A percentile compares a stretch with the other conserved stretches of the same genome.
Evolutionary conservation across 2,329 filamentous ascomycete genomes (phyloP).

Genomic region (Paecilomyces variotii): DNA sequence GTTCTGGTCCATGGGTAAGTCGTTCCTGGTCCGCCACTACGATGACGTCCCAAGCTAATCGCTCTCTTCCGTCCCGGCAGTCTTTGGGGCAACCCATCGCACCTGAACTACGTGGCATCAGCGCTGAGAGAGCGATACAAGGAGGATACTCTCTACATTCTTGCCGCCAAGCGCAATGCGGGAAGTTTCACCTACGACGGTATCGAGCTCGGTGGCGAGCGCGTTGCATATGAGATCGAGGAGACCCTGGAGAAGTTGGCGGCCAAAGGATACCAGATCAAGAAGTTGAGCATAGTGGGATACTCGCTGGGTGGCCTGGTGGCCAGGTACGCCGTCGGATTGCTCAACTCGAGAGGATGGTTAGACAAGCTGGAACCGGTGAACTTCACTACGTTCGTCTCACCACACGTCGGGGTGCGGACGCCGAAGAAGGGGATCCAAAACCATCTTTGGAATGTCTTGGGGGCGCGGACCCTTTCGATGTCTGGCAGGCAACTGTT

Average conservation of each 20-base stretch:
- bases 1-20: constrained; percentile 55
- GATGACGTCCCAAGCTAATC: constrained; percentile 7
- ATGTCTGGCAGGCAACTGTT: constrained; percentile 83
- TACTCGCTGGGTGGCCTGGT: constrained; percentile 87
- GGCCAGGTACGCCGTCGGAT: constrained; percentile 74
- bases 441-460: constrained; percentile 68
- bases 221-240: constrained; percentile 57
- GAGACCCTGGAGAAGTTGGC: constrained; percentile 47
- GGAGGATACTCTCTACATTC: constrained; percentile 46
- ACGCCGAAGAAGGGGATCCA: constrained; percentile 59
- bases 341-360: constrained; percentile 72
- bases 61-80: constrained; percentile 21
- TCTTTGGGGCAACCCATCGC: constrained; percentile 54
- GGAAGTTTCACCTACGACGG: constrained; percentile 57
- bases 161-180: constrained; percentile 49
- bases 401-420: constrained; percentile 71
- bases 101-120: constrained; percentile 48
- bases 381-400: constrained; percentile 92
- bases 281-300: constrained; percentile 76
- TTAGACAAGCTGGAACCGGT: constrained; percentile 74
- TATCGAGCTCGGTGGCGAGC: constrained; percentile 61
- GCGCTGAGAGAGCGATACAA: constrained; percentile 44
- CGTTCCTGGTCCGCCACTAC: background rate
- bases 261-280: constrained; percentile 60
- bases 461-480: constrained; percentile 73